These are phyloP conservation scores for Achaetomiella virescens DNA, from an alignment of 495 filamentous ascomycete species.

Conservation along the genomic window DNA sequence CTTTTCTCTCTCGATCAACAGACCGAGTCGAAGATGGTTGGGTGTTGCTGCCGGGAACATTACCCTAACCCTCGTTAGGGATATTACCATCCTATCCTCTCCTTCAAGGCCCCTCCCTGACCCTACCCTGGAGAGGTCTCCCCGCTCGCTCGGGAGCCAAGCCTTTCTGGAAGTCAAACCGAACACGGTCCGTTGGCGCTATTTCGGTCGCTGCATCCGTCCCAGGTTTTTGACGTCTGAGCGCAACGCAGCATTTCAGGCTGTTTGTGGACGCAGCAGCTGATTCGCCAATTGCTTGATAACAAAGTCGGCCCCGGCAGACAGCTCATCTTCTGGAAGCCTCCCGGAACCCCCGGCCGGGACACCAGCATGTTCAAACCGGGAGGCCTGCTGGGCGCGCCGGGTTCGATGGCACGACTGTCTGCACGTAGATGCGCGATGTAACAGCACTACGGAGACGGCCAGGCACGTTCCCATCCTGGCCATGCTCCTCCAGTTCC, in stretches of 20 bases:
- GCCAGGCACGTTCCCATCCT: background rate
- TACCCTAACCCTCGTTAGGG: background rate
- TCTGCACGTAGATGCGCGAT: conserved; percentile 2
- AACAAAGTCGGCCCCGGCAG: background rate
- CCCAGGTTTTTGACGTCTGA: background rate
- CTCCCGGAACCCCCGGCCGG: background rate
- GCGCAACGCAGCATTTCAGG: too few relatives aligned
- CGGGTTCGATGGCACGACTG: background rate
- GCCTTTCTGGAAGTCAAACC: conserved; percentile 4
- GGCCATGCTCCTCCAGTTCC: background rate
- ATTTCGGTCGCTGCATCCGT: background rate
- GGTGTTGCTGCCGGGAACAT: too few relatives aligned
- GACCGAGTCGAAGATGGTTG: too few relatives aligned
- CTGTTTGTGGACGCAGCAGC: too few relatives aligned
- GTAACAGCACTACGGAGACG: conserved; percentile 3
- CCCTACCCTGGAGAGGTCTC: background rate
- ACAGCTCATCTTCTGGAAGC: background rate
- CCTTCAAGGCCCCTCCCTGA: background rate
- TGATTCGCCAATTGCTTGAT: background rate
- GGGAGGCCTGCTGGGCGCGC: background rate
- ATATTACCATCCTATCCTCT: background rate
- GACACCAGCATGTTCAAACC: background rate
- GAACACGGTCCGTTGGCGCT: background rate
- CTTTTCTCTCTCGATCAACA: too few relatives aligned
- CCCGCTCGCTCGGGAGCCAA: background rate